These are phyloP conservation scores for Trichoderma citrinoviride DNA, from an alignment of 2,329 filamentous ascomycete genomes.

Conservation along the genomic window DNA sequence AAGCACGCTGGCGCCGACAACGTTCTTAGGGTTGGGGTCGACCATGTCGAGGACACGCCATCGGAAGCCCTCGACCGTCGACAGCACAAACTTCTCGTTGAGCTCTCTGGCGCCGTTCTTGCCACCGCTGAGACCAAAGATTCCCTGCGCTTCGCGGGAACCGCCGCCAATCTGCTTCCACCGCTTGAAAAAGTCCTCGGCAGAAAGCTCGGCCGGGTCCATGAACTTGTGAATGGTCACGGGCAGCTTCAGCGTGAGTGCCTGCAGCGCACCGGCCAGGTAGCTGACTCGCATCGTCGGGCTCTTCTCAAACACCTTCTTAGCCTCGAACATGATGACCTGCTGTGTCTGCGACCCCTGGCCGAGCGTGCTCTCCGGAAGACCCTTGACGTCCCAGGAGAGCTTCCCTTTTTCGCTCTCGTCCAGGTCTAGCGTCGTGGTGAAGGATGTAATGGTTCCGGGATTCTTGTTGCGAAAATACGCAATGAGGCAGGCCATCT, in stretches of 20 bases:
- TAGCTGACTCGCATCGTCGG: conserved; percentile 95
- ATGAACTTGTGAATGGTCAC: conserved; percentile 93
- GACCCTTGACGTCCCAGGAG: conserved; percentile 80
- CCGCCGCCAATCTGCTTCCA: conserved; percentile 97
- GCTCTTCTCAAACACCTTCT: conserved; percentile 73
- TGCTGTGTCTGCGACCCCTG: conserved; percentile 81
- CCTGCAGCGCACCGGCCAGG: conserved; percentile 88
- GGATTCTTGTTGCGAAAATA: conserved; percentile 96
- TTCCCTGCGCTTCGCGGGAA: conserved; percentile 81
- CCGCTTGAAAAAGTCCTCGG: conserved; percentile 96
- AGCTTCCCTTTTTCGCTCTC: conserved; percentile 62
- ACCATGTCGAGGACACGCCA: conserved; percentile 85
- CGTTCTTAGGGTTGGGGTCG: conserved; percentile 89
- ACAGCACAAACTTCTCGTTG: conserved; percentile 67
- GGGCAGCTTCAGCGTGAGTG: conserved; percentile 85
- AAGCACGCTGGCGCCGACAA: conserved; percentile 85
- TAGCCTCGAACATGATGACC: conserved; percentile 90
- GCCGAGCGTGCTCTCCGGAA: conserved; percentile 78
- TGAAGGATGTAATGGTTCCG: conserved; percentile 82
- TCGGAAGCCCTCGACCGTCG: conserved; percentile 76
- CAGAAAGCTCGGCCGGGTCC: conserved; percentile 80
- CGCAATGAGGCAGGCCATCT: conserved; percentile 90
- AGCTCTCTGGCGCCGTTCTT: conserved; percentile 59
- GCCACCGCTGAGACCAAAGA: conserved; percentile 64
- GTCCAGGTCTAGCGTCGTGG: conserved; percentile 86